A percentile compares a stretch with the other conserved stretches of the same genome.
phyloP scores from a whole-genome alignment of 78 protist genomes.

The Dictyostelium citrinum region DNA sequence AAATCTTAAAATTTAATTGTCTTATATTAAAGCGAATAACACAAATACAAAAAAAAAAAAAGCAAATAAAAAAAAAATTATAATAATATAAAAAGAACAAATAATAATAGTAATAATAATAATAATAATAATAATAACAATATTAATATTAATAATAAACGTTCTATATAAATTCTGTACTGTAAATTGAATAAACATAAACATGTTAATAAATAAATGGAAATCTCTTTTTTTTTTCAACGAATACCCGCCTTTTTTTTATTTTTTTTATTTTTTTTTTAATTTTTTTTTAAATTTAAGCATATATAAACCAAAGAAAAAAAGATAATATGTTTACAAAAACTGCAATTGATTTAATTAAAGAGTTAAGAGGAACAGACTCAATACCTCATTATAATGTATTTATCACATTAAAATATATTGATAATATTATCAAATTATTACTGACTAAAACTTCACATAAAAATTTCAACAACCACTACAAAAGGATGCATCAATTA shows the following conservation, averaged over 20 bases:
- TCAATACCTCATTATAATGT: slow-evolving; percentile 45
- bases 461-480: too few species aligned
- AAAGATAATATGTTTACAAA: slow-evolving; percentile 43
- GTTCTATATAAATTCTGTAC: background rate
- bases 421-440: background rate
- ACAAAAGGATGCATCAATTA: slow-evolving; percentile 26
- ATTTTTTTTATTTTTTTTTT: background rate
- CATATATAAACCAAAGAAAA: background rate
- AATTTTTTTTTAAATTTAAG: background rate
- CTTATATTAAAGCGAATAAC: background rate
- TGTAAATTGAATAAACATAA: background rate
- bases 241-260: background rate
- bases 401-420: background rate
- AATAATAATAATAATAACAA: background rate
- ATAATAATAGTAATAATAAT: background rate
- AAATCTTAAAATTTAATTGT: background rate
- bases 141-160: too few species aligned
- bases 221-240: background rate
- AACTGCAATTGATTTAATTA: slow-evolving; percentile 42
- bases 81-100: background rate
- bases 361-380: slow-evolving; percentile 29
- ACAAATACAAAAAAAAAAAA: background rate
- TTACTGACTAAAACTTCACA: background rate
- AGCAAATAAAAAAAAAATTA: background rate
- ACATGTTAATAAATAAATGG: too few species aligned